Evolutionary conservation across 768 basidiomycete genomes (phyloP).

Genomic region (Hortiboletus campestris): DNA sequence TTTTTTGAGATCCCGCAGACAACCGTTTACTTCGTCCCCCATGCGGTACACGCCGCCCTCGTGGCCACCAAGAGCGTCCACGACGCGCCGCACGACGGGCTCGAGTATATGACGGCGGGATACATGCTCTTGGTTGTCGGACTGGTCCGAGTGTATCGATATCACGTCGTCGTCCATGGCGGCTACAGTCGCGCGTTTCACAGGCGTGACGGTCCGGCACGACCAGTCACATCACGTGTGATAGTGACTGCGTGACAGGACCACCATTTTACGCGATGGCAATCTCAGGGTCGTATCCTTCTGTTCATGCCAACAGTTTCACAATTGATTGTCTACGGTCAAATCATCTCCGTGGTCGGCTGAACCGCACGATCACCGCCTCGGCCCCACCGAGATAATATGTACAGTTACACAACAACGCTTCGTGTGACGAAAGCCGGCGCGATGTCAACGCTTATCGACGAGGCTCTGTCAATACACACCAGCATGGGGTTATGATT

Average conservation of each 20-base stretch:
- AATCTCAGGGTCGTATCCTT: slow-evolving; percentile 1
- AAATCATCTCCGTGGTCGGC: slow-evolving; percentile 15
- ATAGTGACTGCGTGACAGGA: background rate
- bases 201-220: slow-evolving; percentile 22
- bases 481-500: slow-evolving; percentile 20
- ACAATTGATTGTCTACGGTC: slow-evolving; percentile 7
- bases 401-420: background rate
- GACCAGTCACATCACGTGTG: slow-evolving; percentile 31
- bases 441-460: background rate
- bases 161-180: slow-evolving; percentile 36
- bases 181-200: background rate
- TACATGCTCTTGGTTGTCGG: slow-evolving; percentile 27
- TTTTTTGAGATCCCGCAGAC: slow-evolving; percentile 91
- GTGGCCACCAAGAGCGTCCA: slow-evolving; percentile 77
- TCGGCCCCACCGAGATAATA: background rate
- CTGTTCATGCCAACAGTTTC: slow-evolving; percentile 2
- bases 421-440: background rate
- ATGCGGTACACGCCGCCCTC: slow-evolving; percentile 67
- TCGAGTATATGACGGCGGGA: slow-evolving; percentile 56
- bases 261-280: background rate
- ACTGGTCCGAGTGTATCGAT: slow-evolving; percentile 31
- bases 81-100: slow-evolving; percentile 69
- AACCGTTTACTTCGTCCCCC: slow-evolving; percentile 80
- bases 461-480: background rate
- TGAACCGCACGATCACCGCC: background rate